phyloP scores from a whole-genome alignment of 495 filamentous ascomycete genomes.

The Neurospora sp. region DNA sequence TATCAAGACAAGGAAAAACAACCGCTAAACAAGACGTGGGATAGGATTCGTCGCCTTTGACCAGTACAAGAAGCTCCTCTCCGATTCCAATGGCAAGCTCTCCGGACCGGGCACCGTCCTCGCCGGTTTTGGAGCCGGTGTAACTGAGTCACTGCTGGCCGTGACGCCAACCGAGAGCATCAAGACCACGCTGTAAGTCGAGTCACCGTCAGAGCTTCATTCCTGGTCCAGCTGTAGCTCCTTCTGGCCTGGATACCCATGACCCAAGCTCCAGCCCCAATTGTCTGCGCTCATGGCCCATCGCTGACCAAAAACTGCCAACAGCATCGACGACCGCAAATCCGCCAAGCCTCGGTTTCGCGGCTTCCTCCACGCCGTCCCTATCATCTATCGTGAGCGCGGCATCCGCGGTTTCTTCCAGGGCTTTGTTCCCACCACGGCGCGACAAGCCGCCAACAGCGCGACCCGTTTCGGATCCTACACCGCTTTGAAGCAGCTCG shows the following conservation, averaged over 20 bases:
- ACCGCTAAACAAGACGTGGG: not conserved
- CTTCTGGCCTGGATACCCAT: not conserved
- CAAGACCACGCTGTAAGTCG: constrained; percentile 74
- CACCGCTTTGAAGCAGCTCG: constrained; percentile 80
- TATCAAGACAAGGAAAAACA: not conserved
- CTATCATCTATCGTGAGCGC: constrained; percentile 76
- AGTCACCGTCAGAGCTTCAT: not conserved
- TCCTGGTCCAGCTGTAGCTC: not conserved
- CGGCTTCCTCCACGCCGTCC: constrained; percentile 84
- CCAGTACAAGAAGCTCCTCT: constrained; percentile 72
- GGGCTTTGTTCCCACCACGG: constrained; percentile 90
- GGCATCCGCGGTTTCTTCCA: constrained; percentile 91
- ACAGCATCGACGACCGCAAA: constrained; percentile 90
- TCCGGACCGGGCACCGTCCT: constrained; percentile 85
- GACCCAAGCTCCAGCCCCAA: not conserved
- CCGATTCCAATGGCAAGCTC: constrained; percentile 79
- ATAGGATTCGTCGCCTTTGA: constrained; percentile 93
- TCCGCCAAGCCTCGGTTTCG: constrained; percentile 74
- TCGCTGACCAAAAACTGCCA: not conserved
- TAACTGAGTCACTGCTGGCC: constrained; percentile 85
- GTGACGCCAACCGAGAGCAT: constrained; percentile 98
- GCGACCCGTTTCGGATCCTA: constrained; percentile 85
- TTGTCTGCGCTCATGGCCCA: not conserved
- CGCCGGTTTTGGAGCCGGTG: constrained; percentile 88
- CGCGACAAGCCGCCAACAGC: constrained; percentile 88